phyloP scores from a whole-genome alignment of 108 stramenopile genomes.

The Parietichytrium sp. region DNA sequence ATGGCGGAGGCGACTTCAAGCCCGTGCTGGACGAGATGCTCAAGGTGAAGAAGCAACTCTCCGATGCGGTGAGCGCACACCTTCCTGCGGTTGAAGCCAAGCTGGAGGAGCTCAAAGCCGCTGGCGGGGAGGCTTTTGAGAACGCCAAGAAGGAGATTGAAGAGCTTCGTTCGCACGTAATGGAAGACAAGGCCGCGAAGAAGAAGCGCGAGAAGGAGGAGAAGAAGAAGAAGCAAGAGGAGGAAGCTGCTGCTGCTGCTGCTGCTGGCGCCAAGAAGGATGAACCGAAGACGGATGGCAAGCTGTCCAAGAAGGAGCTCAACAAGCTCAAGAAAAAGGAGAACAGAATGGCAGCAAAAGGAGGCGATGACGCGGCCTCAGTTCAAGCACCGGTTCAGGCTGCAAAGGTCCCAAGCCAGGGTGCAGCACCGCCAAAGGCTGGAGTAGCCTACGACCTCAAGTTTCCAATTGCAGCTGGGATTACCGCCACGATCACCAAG shows the following conservation, averaged over 20 bases:
- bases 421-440: not conserved
- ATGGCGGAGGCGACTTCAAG: not conserved
- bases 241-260: not conserved
- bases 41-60: not conserved
- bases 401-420: not conserved
- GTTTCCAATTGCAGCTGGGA: slow-evolving; percentile 23
- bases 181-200: slow-evolving; percentile 28
- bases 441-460: not conserved
- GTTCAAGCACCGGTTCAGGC: not conserved
- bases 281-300: not conserved
- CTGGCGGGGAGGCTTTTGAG: not conserved
- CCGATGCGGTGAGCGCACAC: not conserved
- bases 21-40: not conserved
- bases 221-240: slow-evolving; percentile 20
- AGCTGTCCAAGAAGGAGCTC: slow-evolving; percentile 27
- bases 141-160: not conserved
- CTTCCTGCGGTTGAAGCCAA: not conserved
- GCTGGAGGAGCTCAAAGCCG: slow-evolving; percentile 14
- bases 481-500: slow-evolving; percentile 39
- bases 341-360: not conserved
- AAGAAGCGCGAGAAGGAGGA: slow-evolving; percentile 40
- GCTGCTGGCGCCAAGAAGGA: not conserved
- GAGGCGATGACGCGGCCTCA: not conserved
- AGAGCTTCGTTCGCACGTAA: not conserved
- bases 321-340: slow-evolving; percentile 35